Base-by-base conservation (phyloP, 805 yeast genomes). In the Starmerella floricola region DNA sequence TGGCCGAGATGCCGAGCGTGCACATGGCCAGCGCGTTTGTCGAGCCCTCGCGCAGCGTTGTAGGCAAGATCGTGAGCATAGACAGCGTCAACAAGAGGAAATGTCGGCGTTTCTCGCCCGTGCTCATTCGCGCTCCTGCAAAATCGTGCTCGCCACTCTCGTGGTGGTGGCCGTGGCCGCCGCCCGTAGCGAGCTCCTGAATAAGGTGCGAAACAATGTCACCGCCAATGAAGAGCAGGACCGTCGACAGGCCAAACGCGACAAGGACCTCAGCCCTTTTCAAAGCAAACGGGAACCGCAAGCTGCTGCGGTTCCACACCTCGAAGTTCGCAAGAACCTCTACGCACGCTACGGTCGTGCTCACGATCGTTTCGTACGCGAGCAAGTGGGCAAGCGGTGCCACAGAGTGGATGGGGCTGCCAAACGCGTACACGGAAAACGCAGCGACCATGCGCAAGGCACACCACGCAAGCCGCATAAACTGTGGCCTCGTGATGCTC, bases 281-380 rank as follows among this genome's bases (percentile, higher is more conserved):
- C 20, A 88, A 65, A 0, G 97, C 98, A 66, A 88, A 88, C 0
- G 98, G 98, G 50, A 76, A 81, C 12, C 78, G 76, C 26, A 91
- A 66, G 1, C 94, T 81, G 6, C 87, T 73, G 43, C 73, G 74
- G 49, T 73, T 76, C 95, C 97, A 91, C 5, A 81, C 93, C 49
- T 84, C 93, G 61, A 88, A 88, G 56, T 87, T 91, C n/a, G 84
- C 72, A 73, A 88, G 72, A 11, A 85, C 70, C 45, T 79, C 85
- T 6, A 85, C 95, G 15, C 72, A 60, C 0, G 81, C 79, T 2
- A 79, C 69, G 13, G 80, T 67, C 1, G 78, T 54, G 31, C 85
- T 79, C 1, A 93, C 86, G 29, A 86, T 62, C 0, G 94, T 74
- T 60, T 88, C 96, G 60, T 85, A 88, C 46, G 86, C 79, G 6